Evolutionary conservation across 176 grass and related monocot genomes (phyloP).

Genomic region (Stipa capillata): DNA sequence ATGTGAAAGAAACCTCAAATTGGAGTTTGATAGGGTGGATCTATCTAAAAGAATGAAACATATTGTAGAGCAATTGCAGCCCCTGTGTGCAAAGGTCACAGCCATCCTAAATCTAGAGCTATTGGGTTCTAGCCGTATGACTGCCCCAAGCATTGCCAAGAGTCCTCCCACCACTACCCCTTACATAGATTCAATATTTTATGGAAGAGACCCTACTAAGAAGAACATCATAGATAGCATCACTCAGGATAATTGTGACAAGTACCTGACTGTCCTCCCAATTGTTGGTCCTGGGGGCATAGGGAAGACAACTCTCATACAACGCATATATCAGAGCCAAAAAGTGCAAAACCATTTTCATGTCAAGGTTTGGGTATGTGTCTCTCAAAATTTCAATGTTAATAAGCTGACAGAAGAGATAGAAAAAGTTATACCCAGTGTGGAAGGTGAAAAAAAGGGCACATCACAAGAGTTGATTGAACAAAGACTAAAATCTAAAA

Average conservation of each 20-base stretch:
- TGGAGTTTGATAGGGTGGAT: no score
- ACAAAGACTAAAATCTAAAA: neutral
- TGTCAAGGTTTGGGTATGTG: neutral
- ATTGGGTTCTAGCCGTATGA: no score
- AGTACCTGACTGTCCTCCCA: neutral
- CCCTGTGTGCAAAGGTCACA: no score
- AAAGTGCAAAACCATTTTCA: neutral
- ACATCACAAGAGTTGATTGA: neutral
- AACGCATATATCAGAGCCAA: neutral
- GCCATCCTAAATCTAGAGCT: no score
- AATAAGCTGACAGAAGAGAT: neutral
- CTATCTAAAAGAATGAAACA: no score
- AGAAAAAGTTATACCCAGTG: neutral
- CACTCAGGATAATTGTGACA: neutral
- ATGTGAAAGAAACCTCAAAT: no score
- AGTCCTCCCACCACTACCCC: no score
- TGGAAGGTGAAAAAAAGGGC: neutral
- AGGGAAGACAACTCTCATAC: neutral
- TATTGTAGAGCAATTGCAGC: no score
- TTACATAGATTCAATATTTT: no score
- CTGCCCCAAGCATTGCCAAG: no score
- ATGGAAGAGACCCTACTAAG: no score
- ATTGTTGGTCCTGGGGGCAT: neutral
- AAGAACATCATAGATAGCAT: neutral
- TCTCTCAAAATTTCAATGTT: neutral